Evolutionary conservation across 78 protist genomes (phyloP).

Genomic region (Dictyostelium capitatum): DNA sequence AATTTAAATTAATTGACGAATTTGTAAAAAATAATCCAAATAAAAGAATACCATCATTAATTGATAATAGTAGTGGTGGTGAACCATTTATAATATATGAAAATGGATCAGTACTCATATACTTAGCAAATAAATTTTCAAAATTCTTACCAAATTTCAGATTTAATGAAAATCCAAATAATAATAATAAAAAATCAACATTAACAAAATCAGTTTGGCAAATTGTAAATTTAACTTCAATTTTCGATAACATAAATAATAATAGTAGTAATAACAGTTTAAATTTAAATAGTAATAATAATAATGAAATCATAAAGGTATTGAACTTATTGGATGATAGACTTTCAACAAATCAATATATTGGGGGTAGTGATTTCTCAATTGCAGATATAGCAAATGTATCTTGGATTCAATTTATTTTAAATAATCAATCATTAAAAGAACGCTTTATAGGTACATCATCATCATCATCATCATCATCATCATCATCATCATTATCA

Average conservation of each 20-base stretch:
- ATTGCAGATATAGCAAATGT: conserved; percentile 86
- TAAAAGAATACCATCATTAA: conserved; percentile 88
- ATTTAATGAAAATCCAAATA: not conserved
- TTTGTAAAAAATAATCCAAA: conserved; percentile 84
- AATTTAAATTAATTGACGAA: conserved; percentile 43
- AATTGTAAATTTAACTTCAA: conserved; percentile 83
- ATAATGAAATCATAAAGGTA: conserved; percentile 88
- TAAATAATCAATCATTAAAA: not conserved
- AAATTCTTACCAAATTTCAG: conserved; percentile 60
- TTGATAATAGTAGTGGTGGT: conserved; percentile 63
- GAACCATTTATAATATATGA: conserved; percentile 84
- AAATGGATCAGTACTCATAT: conserved; percentile 86
- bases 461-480: not conserved
- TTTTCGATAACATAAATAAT: conserved; percentile 25
- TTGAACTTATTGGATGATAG: conserved; percentile 86
- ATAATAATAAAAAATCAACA: not conserved
- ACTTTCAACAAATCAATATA: conserved; percentile 78
- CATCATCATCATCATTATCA: not conserved
- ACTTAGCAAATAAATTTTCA: conserved; percentile 87
- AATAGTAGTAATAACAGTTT: conserved; percentile 31
- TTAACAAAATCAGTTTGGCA: conserved; percentile 88
- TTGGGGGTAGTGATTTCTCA: conserved; percentile 89
- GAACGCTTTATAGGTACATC: not conserved
- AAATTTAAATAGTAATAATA: not conserved
- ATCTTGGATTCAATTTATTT: not conserved